phyloP scores from a whole-genome alignment of 371 early-diverging fungal genomes.

The Circinella minor region DNA sequence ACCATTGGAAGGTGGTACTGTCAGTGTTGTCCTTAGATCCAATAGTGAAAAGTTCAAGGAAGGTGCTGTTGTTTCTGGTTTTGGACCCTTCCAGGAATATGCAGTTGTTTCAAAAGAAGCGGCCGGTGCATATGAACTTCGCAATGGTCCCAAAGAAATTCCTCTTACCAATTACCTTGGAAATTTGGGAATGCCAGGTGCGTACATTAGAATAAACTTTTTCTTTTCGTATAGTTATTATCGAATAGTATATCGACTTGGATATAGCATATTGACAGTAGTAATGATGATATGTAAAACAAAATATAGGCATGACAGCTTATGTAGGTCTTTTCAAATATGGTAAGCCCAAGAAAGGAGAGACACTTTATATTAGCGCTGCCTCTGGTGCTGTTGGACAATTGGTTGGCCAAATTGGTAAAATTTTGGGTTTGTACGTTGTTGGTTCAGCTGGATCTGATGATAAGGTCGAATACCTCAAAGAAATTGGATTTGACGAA shows the following conservation, averaged over 20 bases:
- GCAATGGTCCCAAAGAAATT: constrained; percentile 46
- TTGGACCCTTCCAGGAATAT: constrained; percentile 64
- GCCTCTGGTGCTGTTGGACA: constrained; percentile 65
- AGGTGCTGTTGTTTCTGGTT: constrained; percentile 64
- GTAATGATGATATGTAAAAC: no score
- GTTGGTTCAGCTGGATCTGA: constrained; percentile 80
- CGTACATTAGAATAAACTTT: no score
- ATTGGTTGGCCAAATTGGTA: constrained; percentile 70
- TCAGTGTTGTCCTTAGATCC: constrained; percentile 66
- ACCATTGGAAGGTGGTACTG: constrained; percentile 62
- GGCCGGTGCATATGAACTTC: constrained; percentile 26
- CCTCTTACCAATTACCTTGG: constrained; percentile 60
- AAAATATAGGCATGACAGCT: constrained; percentile 39
- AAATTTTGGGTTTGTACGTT: constrained; percentile 66
- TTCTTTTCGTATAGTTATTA: no score
- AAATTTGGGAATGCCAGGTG: constrained; percentile 57
- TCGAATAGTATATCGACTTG: no score
- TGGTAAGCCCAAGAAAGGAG: constrained; percentile 47
- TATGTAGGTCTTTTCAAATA: constrained; percentile 31
- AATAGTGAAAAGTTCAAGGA: constrained; percentile 57
- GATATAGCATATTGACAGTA: no score
- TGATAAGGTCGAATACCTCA: constrained; percentile 72
- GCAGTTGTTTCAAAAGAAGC: constrained; percentile 32
- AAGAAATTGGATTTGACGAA: constrained; percentile 66
- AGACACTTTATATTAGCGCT: constrained; percentile 58